Evolutionary conservation across 768 basidiomycete species (phyloP).

Genomic region (Termitomyces sp.): DNA sequence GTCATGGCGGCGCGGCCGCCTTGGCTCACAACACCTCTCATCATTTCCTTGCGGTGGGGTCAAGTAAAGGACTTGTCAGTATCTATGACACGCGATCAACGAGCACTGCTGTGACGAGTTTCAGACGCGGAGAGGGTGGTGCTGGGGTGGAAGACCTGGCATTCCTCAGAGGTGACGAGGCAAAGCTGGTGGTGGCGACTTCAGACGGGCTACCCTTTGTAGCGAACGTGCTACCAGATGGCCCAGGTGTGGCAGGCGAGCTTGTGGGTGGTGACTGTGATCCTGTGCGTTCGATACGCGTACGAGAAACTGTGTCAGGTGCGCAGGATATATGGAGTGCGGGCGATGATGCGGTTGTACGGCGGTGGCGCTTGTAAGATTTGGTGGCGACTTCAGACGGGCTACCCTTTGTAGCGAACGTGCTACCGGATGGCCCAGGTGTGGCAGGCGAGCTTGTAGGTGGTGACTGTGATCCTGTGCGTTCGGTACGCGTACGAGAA

Average conservation of each 20-base stretch:
- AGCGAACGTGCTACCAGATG: constrained; percentile 35
- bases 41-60: constrained; percentile 54
- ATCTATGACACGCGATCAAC: constrained; percentile 44
- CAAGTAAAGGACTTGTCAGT: constrained; percentile 45
- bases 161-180: constrained; percentile 19
- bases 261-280: constrained; percentile 60
- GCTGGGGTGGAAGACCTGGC: constrained; percentile 45
- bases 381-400: constrained; percentile 52
- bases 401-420: constrained; percentile 46
- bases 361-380: constrained; percentile 26
- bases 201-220: constrained; percentile 59
- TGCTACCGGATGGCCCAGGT: constrained; percentile 35
- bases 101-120: constrained; percentile 26
- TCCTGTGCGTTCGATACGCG: constrained; percentile 38
- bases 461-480: constrained; percentile 55
- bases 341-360: constrained; percentile 58
- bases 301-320: not conserved
- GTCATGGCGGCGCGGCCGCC: constrained; percentile 42
- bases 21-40: constrained; percentile 26
- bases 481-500: constrained; percentile 29
- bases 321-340: constrained; percentile 46
- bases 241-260: constrained; percentile 40
- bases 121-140: constrained; percentile 30
- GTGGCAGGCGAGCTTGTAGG: constrained; percentile 49
- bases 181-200: constrained; percentile 39